Conservation (phyloP, 441 rosid genomes). For the Lepidium campestre region DNA sequence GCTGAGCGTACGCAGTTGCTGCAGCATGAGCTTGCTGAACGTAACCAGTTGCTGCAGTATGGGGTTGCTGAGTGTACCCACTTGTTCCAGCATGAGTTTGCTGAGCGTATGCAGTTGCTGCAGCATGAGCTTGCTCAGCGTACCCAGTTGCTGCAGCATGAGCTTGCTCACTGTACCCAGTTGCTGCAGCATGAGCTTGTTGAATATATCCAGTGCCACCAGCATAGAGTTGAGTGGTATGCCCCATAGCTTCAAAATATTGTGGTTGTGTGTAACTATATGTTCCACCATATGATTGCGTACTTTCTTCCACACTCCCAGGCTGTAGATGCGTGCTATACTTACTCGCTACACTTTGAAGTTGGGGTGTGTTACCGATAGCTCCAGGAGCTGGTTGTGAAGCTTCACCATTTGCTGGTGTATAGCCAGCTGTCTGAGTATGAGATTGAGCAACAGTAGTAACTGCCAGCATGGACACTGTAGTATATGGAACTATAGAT, state of each 20-base stretch:
- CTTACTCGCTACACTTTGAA: neutral
- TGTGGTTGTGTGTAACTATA: constrained; percentile 20
- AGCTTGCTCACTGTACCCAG: constrained; percentile 6
- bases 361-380: constrained; percentile 14
- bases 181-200: neutral
- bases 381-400: constrained; percentile 23
- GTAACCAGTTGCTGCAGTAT: neutral
- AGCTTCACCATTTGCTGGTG: neutral
- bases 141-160: neutral
- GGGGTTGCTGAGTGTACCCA: neutral
- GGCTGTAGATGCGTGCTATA: constrained; percentile 14
- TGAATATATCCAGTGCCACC: constrained; percentile 16
- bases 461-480: constrained; percentile 4
- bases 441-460: constrained; percentile 6
- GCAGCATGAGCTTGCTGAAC: neutral
- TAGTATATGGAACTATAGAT: constrained; percentile 14
- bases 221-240: constrained; percentile 19
- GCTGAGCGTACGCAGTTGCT: neutral
- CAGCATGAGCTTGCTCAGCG: neutral
- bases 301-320: constrained; percentile 16
- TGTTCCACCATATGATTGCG: constrained; percentile 20
- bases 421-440: constrained; percentile 10
- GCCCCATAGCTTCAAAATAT: constrained; percentile 12
- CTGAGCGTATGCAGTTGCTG: neutral
- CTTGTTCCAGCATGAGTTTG: neutral